A percentile compares a stretch with the other conserved stretches of the same genome.
Conservation (phyloP, 805 yeast genomes). For the Hanseniaspora valbyensis region DNA sequence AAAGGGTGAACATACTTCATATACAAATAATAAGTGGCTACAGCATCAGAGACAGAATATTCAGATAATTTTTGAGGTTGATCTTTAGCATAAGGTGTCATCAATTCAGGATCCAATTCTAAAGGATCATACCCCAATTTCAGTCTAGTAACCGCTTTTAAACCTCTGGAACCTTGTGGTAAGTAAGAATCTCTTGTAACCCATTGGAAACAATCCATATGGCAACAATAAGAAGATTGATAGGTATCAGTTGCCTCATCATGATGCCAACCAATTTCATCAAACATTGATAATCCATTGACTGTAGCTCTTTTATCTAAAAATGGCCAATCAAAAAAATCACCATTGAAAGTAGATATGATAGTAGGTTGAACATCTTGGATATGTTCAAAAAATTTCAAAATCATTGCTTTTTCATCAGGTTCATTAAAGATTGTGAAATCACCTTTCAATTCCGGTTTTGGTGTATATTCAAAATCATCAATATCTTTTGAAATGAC, state of each 20-base stretch:
- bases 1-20: conserved; percentile 97
- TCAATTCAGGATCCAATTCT: conserved; percentile 91
- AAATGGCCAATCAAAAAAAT: conserved; percentile 98
- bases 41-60: conserved; percentile 98
- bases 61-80: conserved; percentile 87
- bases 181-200: conserved; percentile 93
- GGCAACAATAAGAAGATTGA: conserved; percentile 82
- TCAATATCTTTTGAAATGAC: conserved; percentile 90
- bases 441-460: conserved; percentile 84
- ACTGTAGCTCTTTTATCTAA: conserved; percentile 77
- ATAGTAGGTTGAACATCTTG: conserved; percentile 85
- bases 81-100: conserved; percentile 96
- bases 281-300: conserved; percentile 79
- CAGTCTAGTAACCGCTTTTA: conserved; percentile 93
- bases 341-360: conserved; percentile 97
- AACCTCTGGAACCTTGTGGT: conserved; percentile 97
- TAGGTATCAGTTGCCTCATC: conserved; percentile 78
- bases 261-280: conserved; percentile 86
- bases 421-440: conserved; percentile 85
- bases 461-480: conserved; percentile 95
- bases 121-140: conserved; percentile 93
- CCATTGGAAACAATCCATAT: conserved; percentile 97
- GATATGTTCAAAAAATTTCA: conserved; percentile 79
- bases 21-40: conserved; percentile 90
- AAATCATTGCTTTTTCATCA: conserved; percentile 64